phyloP scores from a whole-genome alignment of 768 basidiomycete species.

The Leccinellum albellum region DNA sequence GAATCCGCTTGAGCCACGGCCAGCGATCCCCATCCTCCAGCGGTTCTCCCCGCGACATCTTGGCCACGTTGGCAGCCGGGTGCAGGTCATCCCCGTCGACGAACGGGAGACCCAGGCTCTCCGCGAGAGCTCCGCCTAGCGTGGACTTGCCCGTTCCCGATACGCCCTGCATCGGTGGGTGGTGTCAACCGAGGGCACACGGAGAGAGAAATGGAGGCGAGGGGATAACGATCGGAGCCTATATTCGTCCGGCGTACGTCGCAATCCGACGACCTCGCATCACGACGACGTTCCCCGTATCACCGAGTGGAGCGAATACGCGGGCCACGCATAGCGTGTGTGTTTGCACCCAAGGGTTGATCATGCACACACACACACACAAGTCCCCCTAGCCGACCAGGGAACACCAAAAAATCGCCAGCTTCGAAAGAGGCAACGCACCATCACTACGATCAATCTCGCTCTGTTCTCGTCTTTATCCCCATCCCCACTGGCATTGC shows the following conservation, averaged over 20 bases:
- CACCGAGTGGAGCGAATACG: too few relatives aligned
- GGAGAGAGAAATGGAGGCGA: too few relatives aligned
- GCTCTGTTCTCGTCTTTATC: background rate
- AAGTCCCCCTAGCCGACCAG: background rate
- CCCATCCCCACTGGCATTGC: background rate
- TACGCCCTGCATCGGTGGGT: constrained; percentile 45
- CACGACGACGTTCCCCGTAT: too few relatives aligned
- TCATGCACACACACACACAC: too few relatives aligned
- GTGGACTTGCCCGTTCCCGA: constrained; percentile 73
- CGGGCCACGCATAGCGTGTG: too few relatives aligned
- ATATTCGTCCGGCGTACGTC: too few relatives aligned
- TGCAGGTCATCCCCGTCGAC: constrained; percentile 90
- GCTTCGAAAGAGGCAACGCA: constrained; percentile 14
- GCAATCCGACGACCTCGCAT: too few relatives aligned
- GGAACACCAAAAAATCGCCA: too few relatives aligned
- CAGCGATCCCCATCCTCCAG: constrained; percentile 78
- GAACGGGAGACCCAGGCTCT: constrained; percentile 64
- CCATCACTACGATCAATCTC: constrained; percentile 50
- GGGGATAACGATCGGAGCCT: too few relatives aligned
- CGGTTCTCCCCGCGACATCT: constrained; percentile 78
- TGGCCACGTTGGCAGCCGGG: constrained; percentile 73
- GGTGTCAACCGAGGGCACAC: too few relatives aligned
- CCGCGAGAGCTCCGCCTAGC: constrained; percentile 60
- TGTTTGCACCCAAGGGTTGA: too few relatives aligned
- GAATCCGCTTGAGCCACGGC: constrained; percentile 81